Evolutionary conservation across 495 filamentous ascomycete species (phyloP).

Genomic region (Neurospora sublineolata): DNA sequence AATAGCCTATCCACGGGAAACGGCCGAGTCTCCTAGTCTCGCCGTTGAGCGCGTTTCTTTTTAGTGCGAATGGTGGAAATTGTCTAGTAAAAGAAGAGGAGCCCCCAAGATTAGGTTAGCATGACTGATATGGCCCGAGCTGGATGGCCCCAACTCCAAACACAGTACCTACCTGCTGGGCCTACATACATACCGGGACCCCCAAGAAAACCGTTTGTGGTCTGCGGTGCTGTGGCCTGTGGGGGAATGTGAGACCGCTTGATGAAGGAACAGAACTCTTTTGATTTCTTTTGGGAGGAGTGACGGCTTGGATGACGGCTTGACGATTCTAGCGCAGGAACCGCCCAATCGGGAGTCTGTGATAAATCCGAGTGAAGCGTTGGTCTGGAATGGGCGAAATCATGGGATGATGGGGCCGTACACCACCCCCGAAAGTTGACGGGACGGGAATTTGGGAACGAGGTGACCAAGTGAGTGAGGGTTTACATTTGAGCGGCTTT

Average conservation of each 20-base stretch:
- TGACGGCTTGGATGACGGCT: not conserved
- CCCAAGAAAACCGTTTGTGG: not conserved
- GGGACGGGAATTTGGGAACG: not conserved
- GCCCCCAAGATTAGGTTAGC: not conserved
- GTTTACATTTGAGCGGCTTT: not conserved
- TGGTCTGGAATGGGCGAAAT: not conserved
- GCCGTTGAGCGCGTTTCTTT: not conserved
- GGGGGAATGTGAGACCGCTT: not conserved
- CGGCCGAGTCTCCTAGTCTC: not conserved
- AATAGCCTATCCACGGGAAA: not conserved
- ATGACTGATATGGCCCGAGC: not conserved
- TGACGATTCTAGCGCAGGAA: not conserved
- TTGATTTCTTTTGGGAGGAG: not conserved
- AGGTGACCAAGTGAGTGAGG: not conserved
- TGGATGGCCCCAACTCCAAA: not conserved
- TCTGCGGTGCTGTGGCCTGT: not conserved
- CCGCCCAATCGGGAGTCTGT: not conserved
- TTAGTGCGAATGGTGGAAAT: not conserved
- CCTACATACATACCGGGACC: not conserved
- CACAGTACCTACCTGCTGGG: not conserved
- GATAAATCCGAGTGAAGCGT: not conserved
- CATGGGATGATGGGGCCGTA: not conserved
- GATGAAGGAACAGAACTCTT: not conserved
- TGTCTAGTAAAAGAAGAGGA: not conserved
- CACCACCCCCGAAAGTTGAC: not conserved